Evolutionary conservation across 306 rosid species (phyloP), one percentile per base, ranked within the genome.

Genomic region (Lathyrus tuberosus): DNA sequence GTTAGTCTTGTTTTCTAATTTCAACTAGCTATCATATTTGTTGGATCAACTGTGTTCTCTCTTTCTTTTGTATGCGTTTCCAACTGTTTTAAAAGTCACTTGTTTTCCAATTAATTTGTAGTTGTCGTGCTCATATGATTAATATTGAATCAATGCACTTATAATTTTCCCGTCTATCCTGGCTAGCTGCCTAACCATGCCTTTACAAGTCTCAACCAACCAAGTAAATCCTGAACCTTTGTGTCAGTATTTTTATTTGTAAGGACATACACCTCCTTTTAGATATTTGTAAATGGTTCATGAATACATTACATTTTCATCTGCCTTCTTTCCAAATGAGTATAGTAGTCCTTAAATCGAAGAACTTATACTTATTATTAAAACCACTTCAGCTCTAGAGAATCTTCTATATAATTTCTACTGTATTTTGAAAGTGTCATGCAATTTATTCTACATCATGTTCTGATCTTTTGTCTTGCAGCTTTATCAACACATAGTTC

Each of bases 401-500:
- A 49, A 67, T 49, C 52, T 67, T 58, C 8, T 10, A 64, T 37
- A 42, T 33, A 46, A 54, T 64, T 17, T 58, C 30, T 43, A 16
- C 63, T 57, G 49, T 70, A 60, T 70, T 73, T 77, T 74, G 59
- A 64, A 65, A 37, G 13, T 58, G 44, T 67, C 40, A 12, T 48
- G 61, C 69, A 72, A 79, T 67, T 72, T 67, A 67, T 65, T 28
- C 28, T 35, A 18, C 33, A 53, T 76, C 28, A 60, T 77, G 17
- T 59, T 51, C 26, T 72, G 18, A 47, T 30, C 70, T 72, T 73
- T 71, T 77, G 16, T 72, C 67, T 80, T 83, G 84, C 92, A 95
- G 99, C 91, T 95, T 76, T 95, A 95, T 84, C 99, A 95, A 80
- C 99, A 95, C 79, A 95, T 95, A 58, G 99, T 95, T 76, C 81